Percentiles rank a stretch among this genome's conserved stretches.
These are phyloP conservation scores for Hemisphaericaspora subhashii DNA, from an alignment of 1,139 yeast genomes.

Conservation along the genomic window DNA sequence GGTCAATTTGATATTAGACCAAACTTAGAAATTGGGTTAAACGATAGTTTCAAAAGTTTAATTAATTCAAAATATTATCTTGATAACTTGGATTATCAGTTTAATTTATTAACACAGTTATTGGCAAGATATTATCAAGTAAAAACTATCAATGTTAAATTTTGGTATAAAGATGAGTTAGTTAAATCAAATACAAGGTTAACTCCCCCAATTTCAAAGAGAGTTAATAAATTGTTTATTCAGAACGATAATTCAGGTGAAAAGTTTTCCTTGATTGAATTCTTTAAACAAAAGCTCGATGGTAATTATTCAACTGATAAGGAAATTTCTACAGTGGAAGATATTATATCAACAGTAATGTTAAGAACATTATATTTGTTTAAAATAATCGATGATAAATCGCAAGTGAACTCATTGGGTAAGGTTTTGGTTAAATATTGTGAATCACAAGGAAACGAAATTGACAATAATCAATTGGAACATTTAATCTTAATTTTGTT, in stretches of 20 bases:
- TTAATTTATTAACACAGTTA: slow-evolving; percentile 69
- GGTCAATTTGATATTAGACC: slow-evolving; percentile 66
- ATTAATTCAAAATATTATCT: slow-evolving; percentile 47
- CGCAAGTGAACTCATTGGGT: slow-evolving; percentile 59
- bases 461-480: slow-evolving; percentile 22
- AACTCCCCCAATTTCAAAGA: slow-evolving; percentile 38
- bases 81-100: slow-evolving; percentile 56
- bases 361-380: slow-evolving; percentile 58
- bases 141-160: slow-evolving; percentile 58
- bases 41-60: slow-evolving; percentile 58
- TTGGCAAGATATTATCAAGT: slow-evolving; percentile 86
- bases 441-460: slow-evolving; percentile 12
- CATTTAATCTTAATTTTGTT: slow-evolving; percentile 46
- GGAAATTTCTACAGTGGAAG: slow-evolving; percentile 43
- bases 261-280: slow-evolving; percentile 36
- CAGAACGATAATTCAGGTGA: slow-evolving; percentile 22
- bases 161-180: slow-evolving; percentile 58
- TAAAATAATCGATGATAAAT: slow-evolving; percentile 51
- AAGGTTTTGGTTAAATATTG: slow-evolving; percentile 42
- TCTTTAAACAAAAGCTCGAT: slow-evolving; percentile 28
- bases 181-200: slow-evolving; percentile 53
- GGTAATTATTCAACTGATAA: slow-evolving; percentile 17
- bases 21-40: slow-evolving; percentile 61
- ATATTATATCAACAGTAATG: slow-evolving; percentile 59
- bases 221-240: slow-evolving; percentile 35